Base-by-base conservation (phyloP, 2,329 filamentous ascomycete genomes). In the Zelopaecilomyces penicillatus region DNA sequence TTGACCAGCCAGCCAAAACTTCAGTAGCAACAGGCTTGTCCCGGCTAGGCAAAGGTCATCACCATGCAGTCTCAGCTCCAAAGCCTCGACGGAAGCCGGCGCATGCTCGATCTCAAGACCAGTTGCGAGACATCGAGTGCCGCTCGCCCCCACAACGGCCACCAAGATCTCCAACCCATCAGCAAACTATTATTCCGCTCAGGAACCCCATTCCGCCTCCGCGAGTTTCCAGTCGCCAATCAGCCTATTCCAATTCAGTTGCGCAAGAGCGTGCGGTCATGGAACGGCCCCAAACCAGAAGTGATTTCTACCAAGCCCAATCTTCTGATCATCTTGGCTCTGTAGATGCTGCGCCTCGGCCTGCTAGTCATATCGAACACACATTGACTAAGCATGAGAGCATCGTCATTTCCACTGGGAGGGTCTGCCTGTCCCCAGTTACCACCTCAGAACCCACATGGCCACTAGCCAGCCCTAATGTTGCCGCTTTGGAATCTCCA, bases 221-320 rank as follows among this genome's bases (percentile, higher is more conserved):
- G 4, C 71, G 78, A 26, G 62, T 71, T 26, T 80, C 78, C 0
- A 82, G 78, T 52, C 73, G 77, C 9, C 62, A 69, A 10, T 75
- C 70, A 6, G 63, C 63, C n/a, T 65, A 68, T 30, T 71, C 70
- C 37, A 65, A 67, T 8, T 60, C 65, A 2, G 31, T 39, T 36
- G 70, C 73, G 42, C 57, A 65, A 2, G 55, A 58, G 19, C 60
- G 53, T 30, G 54, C 60, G 2, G 54, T 55, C 7, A 50, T 66
- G 38, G 68, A 75, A 19, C 67, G 71, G 19, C 68, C 73, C 3
- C 63, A 63, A 44, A 73, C 70, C 3, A 69, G 65, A 27, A 65
- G 63, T 37, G 65, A 66, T 37, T 71, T 74, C 52, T 66, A 69
- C 37, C 67, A 67, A 31, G 65, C 73, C 12, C 65, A 66, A 40